Evolutionary conservation across 768 basidiomycete genomes (phyloP).

Genomic region (Rhizopogon salebrosus): DNA sequence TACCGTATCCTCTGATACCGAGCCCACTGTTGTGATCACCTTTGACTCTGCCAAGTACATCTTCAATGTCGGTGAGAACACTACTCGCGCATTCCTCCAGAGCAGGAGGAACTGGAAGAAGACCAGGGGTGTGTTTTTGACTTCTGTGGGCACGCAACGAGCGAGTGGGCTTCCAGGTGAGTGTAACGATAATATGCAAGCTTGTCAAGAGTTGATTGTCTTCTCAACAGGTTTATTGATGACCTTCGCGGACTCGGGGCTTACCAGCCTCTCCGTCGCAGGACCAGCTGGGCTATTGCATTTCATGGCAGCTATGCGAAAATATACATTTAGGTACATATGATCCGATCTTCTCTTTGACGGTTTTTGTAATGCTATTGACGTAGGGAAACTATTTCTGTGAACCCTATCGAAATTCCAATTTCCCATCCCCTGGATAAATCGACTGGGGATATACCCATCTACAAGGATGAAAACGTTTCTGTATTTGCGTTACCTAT

Average conservation of each 20-base stretch:
- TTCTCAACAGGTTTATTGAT: conserved; percentile 59
- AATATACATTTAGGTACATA: conserved; percentile 60
- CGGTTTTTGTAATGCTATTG: not conserved
- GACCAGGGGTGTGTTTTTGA: conserved; percentile 68
- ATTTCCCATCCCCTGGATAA: conserved; percentile 15
- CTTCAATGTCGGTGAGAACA: conserved; percentile 84
- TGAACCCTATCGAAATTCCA: conserved; percentile 42
- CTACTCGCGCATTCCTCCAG: conserved; percentile 69
- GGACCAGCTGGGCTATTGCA: conserved; percentile 77
- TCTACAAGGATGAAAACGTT: conserved; percentile 60
- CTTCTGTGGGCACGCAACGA: conserved; percentile 55
- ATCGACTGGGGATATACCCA: conserved; percentile 31
- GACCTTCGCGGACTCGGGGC: conserved; percentile 71
- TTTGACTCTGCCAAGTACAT: conserved; percentile 82
- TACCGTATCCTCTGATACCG: conserved; percentile 67
- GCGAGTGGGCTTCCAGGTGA: conserved; percentile 71
- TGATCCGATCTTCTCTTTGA: not conserved
- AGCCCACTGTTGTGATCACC: conserved; percentile 67
- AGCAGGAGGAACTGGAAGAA: conserved; percentile 61
- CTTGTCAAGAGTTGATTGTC: not conserved
- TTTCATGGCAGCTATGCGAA: conserved; percentile 63
- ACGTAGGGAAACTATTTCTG: conserved; percentile 44
- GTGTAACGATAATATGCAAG: conserved; percentile 7
- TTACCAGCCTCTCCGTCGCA: conserved; percentile 50
- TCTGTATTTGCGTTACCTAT: conserved; percentile 58